Evolutionary conservation across 176 grass and related monocot genomes (phyloP).

Genomic region (Oryza meyeriana): DNA sequence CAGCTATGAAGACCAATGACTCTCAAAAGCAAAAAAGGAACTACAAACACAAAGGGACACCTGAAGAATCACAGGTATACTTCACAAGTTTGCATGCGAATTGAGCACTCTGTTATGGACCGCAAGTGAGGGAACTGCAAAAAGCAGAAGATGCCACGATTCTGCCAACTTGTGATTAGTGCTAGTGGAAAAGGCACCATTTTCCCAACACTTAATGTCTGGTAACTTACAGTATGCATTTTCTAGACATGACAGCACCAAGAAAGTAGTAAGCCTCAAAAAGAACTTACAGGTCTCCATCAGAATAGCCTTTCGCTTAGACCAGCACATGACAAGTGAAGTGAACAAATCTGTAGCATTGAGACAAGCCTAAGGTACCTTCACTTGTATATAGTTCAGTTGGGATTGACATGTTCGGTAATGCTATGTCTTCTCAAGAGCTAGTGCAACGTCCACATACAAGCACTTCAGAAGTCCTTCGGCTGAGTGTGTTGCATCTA

Average conservation of each 20-base stretch:
- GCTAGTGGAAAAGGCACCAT: slow-evolving; percentile 17
- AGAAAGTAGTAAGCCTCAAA: neutral
- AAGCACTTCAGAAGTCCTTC: neutral
- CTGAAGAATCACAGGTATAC: neutral
- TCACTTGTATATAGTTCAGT: neutral
- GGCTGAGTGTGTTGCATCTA: slow-evolving; percentile 19
- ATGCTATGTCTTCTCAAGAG: slow-evolving; percentile 13
- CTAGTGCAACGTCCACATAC: slow-evolving; percentile 20
- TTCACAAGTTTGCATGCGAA: slow-evolving; percentile 13
- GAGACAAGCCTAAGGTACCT: neutral
- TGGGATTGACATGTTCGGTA: neutral
- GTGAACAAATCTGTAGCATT: neutral
- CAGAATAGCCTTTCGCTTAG: neutral
- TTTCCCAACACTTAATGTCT: slow-evolving; percentile 20
- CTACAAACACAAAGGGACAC: slow-evolving; percentile 23
- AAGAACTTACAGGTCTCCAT: neutral
- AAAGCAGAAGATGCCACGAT: slow-evolving; percentile 20
- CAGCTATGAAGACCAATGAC: neutral
- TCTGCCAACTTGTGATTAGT: slow-evolving; percentile 6
- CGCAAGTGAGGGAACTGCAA: slow-evolving; percentile 5
- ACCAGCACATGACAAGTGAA: slow-evolving; percentile 9
- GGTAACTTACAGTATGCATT: slow-evolving; percentile 25
- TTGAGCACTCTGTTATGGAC: slow-evolving; percentile 16
- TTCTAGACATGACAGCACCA: slow-evolving; percentile 21
- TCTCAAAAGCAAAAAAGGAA: neutral